These are phyloP conservation scores for Aspergillus sparsus DNA, from an alignment of 495 filamentous ascomycete species.

Conservation along the genomic window DNA sequence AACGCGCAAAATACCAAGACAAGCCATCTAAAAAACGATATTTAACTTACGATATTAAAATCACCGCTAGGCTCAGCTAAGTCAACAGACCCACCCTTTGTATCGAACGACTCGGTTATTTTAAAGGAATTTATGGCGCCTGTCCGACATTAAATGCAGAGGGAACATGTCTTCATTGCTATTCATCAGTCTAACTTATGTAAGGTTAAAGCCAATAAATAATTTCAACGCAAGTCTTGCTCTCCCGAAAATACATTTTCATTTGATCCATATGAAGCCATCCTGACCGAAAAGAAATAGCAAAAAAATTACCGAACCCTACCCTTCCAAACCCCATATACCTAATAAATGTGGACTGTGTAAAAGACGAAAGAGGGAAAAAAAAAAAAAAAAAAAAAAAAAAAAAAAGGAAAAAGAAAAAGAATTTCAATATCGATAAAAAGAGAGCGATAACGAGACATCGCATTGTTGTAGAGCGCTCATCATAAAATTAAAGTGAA, in stretches of 20 bases:
- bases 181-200: constrained; percentile 6
- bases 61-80: neutral
- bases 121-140: neutral
- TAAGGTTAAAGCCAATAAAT: neutral
- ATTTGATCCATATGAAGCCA: constrained; percentile 7
- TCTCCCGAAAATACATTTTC: constrained; percentile 1
- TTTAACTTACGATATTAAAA: too few species aligned
- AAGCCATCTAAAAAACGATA: too few species aligned
- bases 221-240: constrained; percentile 1
- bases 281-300: constrained; percentile 6
- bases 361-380: constrained; percentile 17
- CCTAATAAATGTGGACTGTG: constrained; percentile 17
- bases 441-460: neutral
- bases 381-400: constrained; percentile 11
- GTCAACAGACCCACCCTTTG: neutral
- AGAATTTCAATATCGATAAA: neutral
- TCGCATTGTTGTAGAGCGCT: too few species aligned
- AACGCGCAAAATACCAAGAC: too few species aligned
- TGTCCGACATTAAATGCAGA: neutral
- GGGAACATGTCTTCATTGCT: constrained; percentile 13
- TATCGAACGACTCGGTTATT: too few species aligned
- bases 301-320: constrained; percentile 25
- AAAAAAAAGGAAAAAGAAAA: neutral
- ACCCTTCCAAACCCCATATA: constrained; percentile 33
- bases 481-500: too few species aligned